Conservation (phyloP, 306 rosid species). For the Pyrus betulifolia region DNA sequence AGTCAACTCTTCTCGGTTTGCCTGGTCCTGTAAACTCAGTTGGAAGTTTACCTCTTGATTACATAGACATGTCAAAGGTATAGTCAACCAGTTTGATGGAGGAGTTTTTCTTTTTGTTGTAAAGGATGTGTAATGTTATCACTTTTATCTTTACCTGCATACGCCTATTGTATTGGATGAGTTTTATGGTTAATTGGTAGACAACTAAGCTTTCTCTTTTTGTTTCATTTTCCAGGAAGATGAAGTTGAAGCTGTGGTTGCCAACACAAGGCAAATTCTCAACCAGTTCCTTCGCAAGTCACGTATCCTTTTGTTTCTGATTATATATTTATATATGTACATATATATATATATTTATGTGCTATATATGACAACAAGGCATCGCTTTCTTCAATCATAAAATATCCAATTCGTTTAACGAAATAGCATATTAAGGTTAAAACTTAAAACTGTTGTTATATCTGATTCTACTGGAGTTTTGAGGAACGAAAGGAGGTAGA, state of each 20-base stretch:
- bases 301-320: conserved; percentile 45
- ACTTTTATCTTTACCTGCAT: conserved; percentile 7
- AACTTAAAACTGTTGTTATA: background rate
- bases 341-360: background rate
- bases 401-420: background rate
- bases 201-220: conserved; percentile 18
- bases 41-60: conserved; percentile 77
- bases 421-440: background rate
- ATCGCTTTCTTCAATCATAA: conserved; percentile 6
- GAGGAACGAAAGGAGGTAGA: background rate
- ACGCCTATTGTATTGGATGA: background rate
- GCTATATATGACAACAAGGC: background rate
- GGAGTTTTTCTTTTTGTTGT: background rate
- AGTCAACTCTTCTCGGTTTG: conserved; percentile 82
- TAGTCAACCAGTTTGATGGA: conserved; percentile 13
- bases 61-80: conserved; percentile 65
- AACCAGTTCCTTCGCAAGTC: conserved; percentile 78
- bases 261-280: conserved; percentile 69
- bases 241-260: conserved; percentile 80
- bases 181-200: background rate
- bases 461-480: background rate
- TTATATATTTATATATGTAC: background rate
- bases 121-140: background rate
- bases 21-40: conserved; percentile 87
- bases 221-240: conserved; percentile 41